These are phyloP conservation scores for Schwanniomyces occidentalis DNA, from an alignment of 805 yeast genomes.

Conservation along the genomic window DNA sequence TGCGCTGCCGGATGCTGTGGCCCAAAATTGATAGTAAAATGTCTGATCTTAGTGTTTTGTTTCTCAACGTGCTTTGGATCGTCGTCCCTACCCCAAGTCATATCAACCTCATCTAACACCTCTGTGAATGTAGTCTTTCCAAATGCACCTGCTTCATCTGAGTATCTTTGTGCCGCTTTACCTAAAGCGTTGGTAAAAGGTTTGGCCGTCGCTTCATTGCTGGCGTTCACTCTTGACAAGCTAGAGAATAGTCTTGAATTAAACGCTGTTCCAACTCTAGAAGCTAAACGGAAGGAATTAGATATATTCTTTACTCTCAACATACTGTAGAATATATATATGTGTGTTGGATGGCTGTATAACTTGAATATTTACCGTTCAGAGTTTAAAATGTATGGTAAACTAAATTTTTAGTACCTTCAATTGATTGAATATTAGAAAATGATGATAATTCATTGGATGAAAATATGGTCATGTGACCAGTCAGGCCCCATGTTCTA, in stretches of 20 bases:
- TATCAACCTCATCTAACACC: conserved; percentile 45
- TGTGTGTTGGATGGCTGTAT: too few species aligned
- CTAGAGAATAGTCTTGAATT: conserved; percentile 16
- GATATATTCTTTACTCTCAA: conserved; percentile 23
- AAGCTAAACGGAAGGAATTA: conserved; percentile 11
- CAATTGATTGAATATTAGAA: conserved; percentile 8
- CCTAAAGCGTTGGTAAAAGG: conserved; percentile 41
- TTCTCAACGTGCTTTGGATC: conserved; percentile 43
- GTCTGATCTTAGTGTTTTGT: conserved; percentile 64
- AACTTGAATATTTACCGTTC: too few species aligned
- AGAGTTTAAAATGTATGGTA: too few species aligned
- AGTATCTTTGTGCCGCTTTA: conserved; percentile 33
- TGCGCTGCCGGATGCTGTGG: conserved; percentile 97
- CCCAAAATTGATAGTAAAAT: conserved; percentile 86
- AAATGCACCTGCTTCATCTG: conserved; percentile 31
- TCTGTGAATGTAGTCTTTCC: conserved; percentile 47
- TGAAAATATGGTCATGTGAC: too few species aligned
- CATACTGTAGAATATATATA: conserved; percentile 22
- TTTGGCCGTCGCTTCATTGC: conserved; percentile 27
- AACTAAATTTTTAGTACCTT: too few species aligned
- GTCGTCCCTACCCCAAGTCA: conserved; percentile 45
- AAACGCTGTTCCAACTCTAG: conserved; percentile 2
- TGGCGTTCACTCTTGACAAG: conserved; percentile 19
- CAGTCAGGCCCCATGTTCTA: too few species aligned
- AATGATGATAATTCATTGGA: conserved; percentile 7